Percentiles rank a stretch among this genome's conserved stretches.
Conservation (phyloP, 441 rosid genomes). For the Populus tomentosa region DNA sequence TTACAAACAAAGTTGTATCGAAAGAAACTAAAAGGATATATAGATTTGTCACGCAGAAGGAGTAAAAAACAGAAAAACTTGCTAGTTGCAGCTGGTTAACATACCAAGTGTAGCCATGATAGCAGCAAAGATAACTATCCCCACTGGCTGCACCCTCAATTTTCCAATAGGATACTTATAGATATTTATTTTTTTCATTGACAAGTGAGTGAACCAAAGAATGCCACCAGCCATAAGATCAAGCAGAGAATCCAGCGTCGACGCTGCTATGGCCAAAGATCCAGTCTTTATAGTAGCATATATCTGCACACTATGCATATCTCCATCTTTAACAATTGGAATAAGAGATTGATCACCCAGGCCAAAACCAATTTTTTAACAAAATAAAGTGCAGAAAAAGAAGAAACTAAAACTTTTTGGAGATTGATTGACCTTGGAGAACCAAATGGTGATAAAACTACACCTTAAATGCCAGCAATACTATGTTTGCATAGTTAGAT, state of each 20-base stretch:
- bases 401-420: not conserved
- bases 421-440: not conserved
- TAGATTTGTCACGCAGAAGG: too few species aligned
- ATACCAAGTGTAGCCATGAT: conserved; percentile 94
- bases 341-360: not conserved
- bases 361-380: not conserved
- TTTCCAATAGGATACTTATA: conserved; percentile 91
- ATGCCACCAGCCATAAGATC: conserved; percentile 95
- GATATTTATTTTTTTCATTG: conserved; percentile 78
- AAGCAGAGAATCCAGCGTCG: conserved; percentile 84
- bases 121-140: conserved; percentile 83
- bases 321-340: not conserved
- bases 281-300: conserved; percentile 84
- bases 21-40: too few species aligned
- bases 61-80: not conserved
- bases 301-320: conserved; percentile 32
- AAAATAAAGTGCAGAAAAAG: not conserved
- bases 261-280: conserved; percentile 90
- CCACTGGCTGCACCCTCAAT: conserved; percentile 88
- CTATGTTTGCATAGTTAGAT: conserved; percentile 43
- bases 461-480: conserved; percentile 55
- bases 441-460: not conserved
- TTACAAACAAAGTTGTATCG: too few species aligned
- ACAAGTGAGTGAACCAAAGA: conserved; percentile 81
- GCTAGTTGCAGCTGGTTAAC: not conserved